Percentiles rank a stretch among this genome's conserved stretches.
Evolutionary conservation across 768 basidiomycete species (phyloP).

Genomic region (Agaricus sinodeliciosus): DNA sequence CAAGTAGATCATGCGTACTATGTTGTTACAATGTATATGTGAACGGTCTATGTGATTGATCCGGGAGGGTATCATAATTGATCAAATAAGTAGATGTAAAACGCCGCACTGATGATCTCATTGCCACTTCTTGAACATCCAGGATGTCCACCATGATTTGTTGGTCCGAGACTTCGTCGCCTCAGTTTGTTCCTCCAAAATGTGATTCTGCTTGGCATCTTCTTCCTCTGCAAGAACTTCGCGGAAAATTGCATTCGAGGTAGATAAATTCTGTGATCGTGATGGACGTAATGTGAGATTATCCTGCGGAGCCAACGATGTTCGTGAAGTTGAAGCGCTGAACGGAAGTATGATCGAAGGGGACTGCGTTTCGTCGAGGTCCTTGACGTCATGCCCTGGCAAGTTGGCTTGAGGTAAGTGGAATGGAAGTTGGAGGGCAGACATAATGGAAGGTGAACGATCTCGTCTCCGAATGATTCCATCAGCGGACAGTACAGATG

Average conservation of each 20-base stretch:
- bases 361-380: conserved; percentile 35
- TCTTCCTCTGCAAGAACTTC: conserved; percentile 71
- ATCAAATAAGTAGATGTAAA: conserved; percentile 18
- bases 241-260: conserved; percentile 56
- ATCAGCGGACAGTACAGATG: conserved; percentile 26
- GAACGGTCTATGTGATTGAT: conserved; percentile 25
- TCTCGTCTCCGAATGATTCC: conserved; percentile 17
- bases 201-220: conserved; percentile 42
- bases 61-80: conserved; percentile 30
- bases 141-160: conserved; percentile 58
- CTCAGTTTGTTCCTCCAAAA: conserved; percentile 50
- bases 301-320: conserved; percentile 24
- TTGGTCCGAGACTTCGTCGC: conserved; percentile 35
- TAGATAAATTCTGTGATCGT: conserved; percentile 39
- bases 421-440: conserved; percentile 25
- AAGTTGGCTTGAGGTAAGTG: conserved; percentile 23
- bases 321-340: conserved; percentile 27
- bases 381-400: conserved; percentile 28
- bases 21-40: conserved; percentile 7
- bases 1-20: conserved; percentile 10
- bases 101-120: conserved; percentile 21
- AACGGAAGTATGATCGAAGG: conserved; percentile 35
- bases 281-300: conserved; percentile 9
- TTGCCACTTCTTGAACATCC: conserved; percentile 49
- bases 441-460: conserved; percentile 31